A percentile compares a stretch with the other conserved stretches of the same genome.
Evolutionary conservation across 2,329 filamentous ascomycete species (phyloP).

Genomic region (Fusarium sp.): DNA sequence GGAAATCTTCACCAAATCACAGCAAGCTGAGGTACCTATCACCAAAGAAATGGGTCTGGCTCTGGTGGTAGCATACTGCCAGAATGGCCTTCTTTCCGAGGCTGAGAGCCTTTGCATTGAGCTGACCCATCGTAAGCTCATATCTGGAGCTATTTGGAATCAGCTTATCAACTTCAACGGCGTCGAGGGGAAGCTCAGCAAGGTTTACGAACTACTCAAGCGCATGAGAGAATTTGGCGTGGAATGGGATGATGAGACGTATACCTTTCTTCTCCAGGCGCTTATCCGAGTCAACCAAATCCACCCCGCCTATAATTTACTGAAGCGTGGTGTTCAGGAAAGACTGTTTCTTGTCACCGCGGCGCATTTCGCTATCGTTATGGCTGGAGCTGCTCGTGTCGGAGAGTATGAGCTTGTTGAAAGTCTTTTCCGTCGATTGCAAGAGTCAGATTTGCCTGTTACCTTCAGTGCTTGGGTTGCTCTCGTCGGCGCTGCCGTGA

Average conservation of each 20-base stretch:
- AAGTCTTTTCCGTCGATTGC: constrained; percentile 56
- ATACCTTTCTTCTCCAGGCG: constrained; percentile 59
- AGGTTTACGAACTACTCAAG: constrained; percentile 59
- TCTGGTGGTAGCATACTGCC: constrained; percentile 74
- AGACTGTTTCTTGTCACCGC: constrained; percentile 56
- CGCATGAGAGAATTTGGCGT: constrained; percentile 59
- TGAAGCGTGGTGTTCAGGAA: constrained; percentile 56
- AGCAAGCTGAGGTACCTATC: constrained; percentile 60
- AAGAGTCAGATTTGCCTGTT: constrained; percentile 52
- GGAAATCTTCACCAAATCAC: constrained; percentile 71
- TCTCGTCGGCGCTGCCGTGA: constrained; percentile 50
- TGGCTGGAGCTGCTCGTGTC: constrained; percentile 60
- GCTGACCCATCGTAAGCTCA: constrained; percentile 61
- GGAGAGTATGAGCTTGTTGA: constrained; percentile 55
- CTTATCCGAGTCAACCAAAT: constrained; percentile 61
- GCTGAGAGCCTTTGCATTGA: constrained; percentile 56
- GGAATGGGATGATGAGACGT: constrained; percentile 61
- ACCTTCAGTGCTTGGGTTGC: constrained; percentile 56
- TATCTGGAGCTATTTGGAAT: constrained; percentile 78
- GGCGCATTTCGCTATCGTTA: constrained; percentile 63
- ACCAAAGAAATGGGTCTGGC: constrained; percentile 68
- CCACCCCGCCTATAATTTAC: constrained; percentile 59
- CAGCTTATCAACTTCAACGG: constrained; percentile 76
- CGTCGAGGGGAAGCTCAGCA: constrained; percentile 63
- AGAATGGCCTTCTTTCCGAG: constrained; percentile 49